phyloP scores from a whole-genome alignment of 2,329 filamentous ascomycete species.

The Penicillium sp. region DNA sequence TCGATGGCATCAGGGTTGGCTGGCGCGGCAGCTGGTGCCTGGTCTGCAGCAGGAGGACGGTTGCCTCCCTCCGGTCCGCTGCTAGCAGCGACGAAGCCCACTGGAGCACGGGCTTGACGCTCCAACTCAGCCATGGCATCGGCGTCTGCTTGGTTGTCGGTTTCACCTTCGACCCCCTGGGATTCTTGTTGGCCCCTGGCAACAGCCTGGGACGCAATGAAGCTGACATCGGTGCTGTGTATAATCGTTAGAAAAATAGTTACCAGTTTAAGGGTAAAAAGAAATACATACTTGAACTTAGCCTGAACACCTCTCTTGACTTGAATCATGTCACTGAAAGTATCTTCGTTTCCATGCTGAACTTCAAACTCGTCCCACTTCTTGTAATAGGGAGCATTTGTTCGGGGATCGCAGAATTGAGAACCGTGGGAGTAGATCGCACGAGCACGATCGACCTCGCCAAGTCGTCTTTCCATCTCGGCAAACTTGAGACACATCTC shows the following conservation, averaged over 20 bases:
- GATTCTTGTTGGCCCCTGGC: constrained; percentile 70
- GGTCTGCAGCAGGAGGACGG: constrained; percentile 41
- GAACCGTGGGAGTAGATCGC: constrained; percentile 96
- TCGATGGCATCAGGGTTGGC: constrained; percentile 87
- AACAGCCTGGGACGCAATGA: constrained; percentile 93
- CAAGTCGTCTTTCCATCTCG: constrained; percentile 88
- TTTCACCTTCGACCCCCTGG: constrained; percentile 39
- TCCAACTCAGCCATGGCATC: constrained; percentile 92
- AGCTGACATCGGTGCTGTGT: constrained; percentile 85
- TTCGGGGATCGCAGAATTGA: constrained; percentile 95
- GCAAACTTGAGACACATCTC: constrained; percentile 99
- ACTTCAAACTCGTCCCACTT: constrained; percentile 98
- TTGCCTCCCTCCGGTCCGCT: constrained; percentile 69
- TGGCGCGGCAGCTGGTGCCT: constrained; percentile 43
- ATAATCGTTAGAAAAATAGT: constrained; percentile 35
- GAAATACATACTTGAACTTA: constrained; percentile 75
- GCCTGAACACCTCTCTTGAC: constrained; percentile 97
- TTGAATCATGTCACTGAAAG: constrained; percentile 97
- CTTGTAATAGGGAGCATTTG: constrained; percentile 86
- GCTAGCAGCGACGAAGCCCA: constrained; percentile 88
- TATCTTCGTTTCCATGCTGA: constrained; percentile 97
- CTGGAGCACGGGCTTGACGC: constrained; percentile 81
- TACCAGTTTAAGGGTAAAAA: background rate
- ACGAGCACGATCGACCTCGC: constrained; percentile 90
- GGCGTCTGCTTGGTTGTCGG: constrained; percentile 50